Base-by-base conservation (phyloP, 495 filamentous ascomycete genomes). In the Xylaria nigripes region DNA sequence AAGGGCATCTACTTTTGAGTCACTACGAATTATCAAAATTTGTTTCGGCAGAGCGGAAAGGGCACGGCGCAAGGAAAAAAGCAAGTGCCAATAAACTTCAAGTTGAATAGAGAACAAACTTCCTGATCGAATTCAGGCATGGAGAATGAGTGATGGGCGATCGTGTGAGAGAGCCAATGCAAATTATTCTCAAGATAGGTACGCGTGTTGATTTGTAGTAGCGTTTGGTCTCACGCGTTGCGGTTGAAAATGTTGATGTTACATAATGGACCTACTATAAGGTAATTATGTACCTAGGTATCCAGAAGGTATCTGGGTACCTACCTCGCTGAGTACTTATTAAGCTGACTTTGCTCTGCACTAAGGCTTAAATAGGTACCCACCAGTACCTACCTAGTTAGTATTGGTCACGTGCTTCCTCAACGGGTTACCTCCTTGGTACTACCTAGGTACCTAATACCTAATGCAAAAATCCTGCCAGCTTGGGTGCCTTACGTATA, bases 171-270 rank as follows among this genome's bases (percentile, higher is more conserved):
- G 4, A 29, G 18, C 24, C 40, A 51, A 30, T 18, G 40, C 5
- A 51, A 21, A 29, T 16, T 22, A 27, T 8, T 16, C 6, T 18
- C n/a, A n/a, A 16, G 21, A 8, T 1, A 22, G 9, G 5, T 40
- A 40, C 36, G 36, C 36, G 36, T 40, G 36, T 40, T 40, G 10
- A 18, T 18, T 36, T 2, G 2, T 38, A 42, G 19, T 10, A 2
- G 22, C 29, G 2, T 48, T 34, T 29, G 22, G 15, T 8, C 43
- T 53, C 23, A 48, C 44, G 51, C 45, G 51, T 54, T 38, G 50
- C 12, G 21, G 32, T 21, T 38, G 45, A 53, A 53, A 45, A 38
- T 54, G 32, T 10, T 30, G 27, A 4, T 30, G 10, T 30, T 10
- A 30, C 10, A 30, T 30, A 30, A 30, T 30, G 27, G 27, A 4